Percentiles rank a stretch among this genome's conserved stretches.
Conservation (phyloP, 2,329 filamentous ascomycete species). For the Hypoxylon sp. region DNA sequence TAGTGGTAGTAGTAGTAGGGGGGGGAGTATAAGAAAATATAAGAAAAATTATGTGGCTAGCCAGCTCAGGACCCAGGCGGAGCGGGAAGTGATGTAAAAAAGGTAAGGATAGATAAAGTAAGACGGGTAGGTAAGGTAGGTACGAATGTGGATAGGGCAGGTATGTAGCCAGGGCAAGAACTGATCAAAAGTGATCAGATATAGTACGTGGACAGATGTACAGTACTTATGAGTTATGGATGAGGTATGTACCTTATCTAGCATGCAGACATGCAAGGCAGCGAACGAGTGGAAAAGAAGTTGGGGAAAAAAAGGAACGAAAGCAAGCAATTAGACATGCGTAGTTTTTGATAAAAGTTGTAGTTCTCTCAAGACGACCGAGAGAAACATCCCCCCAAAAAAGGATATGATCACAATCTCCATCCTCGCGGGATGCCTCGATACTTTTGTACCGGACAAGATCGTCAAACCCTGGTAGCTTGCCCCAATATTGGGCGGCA, state of each 20-base stretch:
- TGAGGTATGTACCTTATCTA: slow-evolving; percentile 37
- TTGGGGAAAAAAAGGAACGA: slow-evolving; percentile 29
- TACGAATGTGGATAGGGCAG: slow-evolving; percentile 17
- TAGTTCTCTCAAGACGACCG: slow-evolving; percentile 15
- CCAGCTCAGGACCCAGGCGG: slow-evolving; percentile 45
- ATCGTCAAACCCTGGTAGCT: slow-evolving; percentile 52
- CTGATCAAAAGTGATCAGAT: slow-evolving; percentile 8
- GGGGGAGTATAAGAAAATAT: slow-evolving; percentile 42
- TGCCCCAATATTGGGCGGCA: slow-evolving; percentile 52
- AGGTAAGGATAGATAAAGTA: slow-evolving; percentile 47
- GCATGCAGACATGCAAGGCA: slow-evolving; percentile 40
- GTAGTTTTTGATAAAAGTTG: slow-evolving; percentile 7
- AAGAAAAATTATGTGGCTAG: slow-evolving; percentile 48
- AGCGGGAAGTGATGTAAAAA: slow-evolving; percentile 48
- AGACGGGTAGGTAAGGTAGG: slow-evolving; percentile 37
- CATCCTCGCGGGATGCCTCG: slow-evolving; percentile 50
- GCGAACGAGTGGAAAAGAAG: slow-evolving; percentile 27
- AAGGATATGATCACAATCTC: slow-evolving; percentile 39
- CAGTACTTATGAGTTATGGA: slow-evolving; percentile 1
- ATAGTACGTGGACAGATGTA: slow-evolving; percentile 14
- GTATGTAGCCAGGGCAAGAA: slow-evolving; percentile 8
- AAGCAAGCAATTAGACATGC: slow-evolving; percentile 33
- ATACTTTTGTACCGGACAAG: slow-evolving; percentile 53
- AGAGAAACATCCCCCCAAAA: slow-evolving; percentile 29
- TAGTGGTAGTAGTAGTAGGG: slow-evolving; percentile 14